Percentiles rank a stretch among this genome's conserved stretches.
These are phyloP conservation scores for Amanita jacksonii DNA, from an alignment of 768 basidiomycete species.

Conservation along the genomic window DNA sequence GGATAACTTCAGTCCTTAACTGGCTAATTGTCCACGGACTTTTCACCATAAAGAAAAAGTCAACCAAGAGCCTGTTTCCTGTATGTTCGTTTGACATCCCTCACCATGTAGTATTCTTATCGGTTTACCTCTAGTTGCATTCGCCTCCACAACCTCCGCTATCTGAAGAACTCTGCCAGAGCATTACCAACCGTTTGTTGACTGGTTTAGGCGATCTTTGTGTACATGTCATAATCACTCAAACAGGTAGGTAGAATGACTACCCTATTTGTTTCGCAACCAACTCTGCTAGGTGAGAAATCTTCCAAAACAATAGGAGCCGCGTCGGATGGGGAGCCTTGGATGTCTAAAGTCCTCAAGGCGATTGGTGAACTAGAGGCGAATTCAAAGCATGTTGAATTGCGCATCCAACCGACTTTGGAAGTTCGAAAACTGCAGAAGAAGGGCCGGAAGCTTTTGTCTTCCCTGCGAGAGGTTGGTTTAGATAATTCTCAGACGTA, in stretches of 20 bases:
- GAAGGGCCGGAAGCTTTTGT: conserved; percentile 33
- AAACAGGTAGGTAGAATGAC: conserved; percentile 32
- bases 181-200: conserved; percentile 63
- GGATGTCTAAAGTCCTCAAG: conserved; percentile 59
- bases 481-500: neutral
- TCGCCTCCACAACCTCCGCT: conserved; percentile 54
- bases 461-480: conserved; percentile 32
- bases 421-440: conserved; percentile 23
- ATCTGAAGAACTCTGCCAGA: conserved; percentile 59
- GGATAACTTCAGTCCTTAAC: conserved; percentile 66
- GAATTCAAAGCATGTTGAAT: conserved; percentile 55
- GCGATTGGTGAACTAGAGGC: conserved; percentile 48
- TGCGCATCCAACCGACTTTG: neutral
- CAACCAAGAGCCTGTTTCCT: conserved; percentile 50
- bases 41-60: conserved; percentile 66
- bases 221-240: conserved; percentile 39
- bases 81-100: conserved; percentile 31
- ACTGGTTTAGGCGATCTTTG: conserved; percentile 68
- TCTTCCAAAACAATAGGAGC: conserved; percentile 46
- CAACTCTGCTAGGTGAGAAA: conserved; percentile 30
- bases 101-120: neutral
- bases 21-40: conserved; percentile 80
- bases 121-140: conserved; percentile 39
- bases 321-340: conserved; percentile 67
- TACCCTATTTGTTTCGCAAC: neutral